A percentile compares a stretch with the other conserved stretches of the same genome.
Evolutionary conservation across 768 basidiomycete species (phyloP).

Genomic region (Podaxis sp.): DNA sequence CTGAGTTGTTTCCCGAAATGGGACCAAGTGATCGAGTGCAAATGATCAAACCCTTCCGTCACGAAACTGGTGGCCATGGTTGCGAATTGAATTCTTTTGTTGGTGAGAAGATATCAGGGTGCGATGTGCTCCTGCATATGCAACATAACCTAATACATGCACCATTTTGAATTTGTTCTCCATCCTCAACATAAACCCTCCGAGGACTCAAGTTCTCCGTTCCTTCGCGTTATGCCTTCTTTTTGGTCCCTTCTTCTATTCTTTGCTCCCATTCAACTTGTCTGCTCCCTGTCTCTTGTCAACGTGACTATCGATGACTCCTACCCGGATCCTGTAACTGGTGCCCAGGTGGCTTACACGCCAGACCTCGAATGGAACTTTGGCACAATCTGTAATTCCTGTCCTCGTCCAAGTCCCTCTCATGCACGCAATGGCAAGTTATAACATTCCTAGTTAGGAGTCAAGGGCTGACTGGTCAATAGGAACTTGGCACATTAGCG

Average conservation of each 20-base stretch:
- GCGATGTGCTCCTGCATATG: not conserved
- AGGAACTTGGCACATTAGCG: conserved; percentile 2
- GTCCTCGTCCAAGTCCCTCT: not conserved
- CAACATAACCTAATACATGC: not conserved
- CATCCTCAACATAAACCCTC: not conserved
- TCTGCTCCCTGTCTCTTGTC: not conserved
- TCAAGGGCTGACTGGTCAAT: not conserved
- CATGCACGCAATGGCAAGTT: not conserved
- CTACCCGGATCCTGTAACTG: not conserved
- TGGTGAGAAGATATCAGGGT: conserved; percentile 10
- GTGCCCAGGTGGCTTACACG: not conserved
- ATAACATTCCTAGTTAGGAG: not conserved
- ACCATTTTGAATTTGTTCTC: not conserved
- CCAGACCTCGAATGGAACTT: not conserved
- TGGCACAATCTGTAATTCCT: not conserved
- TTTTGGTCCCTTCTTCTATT: not conserved
- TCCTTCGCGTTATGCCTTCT: not conserved
- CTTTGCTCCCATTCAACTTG: not conserved
- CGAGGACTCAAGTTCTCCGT: not conserved
- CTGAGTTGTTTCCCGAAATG: not conserved
- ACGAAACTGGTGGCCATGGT: conserved; percentile 5
- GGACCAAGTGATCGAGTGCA: not conserved
- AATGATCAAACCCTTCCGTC: not conserved
- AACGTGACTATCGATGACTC: conserved; percentile 3
- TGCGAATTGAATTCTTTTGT: conserved; percentile 1